Percentiles rank a stretch among this genome's conserved stretches.
Evolutionary conservation across 2,329 filamentous ascomycete species (phyloP).

Genomic region (Colletotrichum gloeosporioides): DNA sequence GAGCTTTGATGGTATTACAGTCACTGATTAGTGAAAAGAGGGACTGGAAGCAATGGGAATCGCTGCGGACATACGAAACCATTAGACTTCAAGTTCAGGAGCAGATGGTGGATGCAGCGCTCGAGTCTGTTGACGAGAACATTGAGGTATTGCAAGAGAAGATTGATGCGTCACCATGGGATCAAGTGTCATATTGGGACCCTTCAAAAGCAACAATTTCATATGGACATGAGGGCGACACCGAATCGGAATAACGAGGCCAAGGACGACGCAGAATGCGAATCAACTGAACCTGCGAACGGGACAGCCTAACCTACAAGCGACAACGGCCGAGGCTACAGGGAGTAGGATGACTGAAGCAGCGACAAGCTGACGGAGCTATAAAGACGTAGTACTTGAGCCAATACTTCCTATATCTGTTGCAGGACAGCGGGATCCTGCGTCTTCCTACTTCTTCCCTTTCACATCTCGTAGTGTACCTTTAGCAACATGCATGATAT

Average conservation of each 20-base stretch:
- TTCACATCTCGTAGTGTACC: too few relatives aligned
- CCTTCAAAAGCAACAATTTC: accelerated
- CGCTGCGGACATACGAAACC: not conserved
- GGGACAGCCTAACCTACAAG: too few relatives aligned
- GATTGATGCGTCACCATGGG: not conserved
- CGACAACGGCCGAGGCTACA: too few relatives aligned
- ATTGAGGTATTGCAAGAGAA: not conserved
- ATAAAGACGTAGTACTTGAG: too few relatives aligned
- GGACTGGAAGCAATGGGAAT: not conserved
- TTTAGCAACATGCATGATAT: too few relatives aligned
- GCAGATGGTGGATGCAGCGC: not conserved
- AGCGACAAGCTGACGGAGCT: too few relatives aligned
- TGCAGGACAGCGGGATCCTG: too few relatives aligned
- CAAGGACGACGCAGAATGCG: too few relatives aligned
- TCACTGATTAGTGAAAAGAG: not conserved
- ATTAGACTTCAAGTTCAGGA: not conserved
- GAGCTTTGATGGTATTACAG: not conserved
- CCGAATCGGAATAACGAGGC: not conserved
- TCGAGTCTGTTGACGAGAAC: constrained; percentile 1
- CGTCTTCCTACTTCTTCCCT: too few relatives aligned
- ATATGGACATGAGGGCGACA: not conserved
- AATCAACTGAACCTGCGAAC: too few relatives aligned
- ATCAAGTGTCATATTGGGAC: not conserved
- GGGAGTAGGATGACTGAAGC: too few relatives aligned
- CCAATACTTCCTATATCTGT: too few relatives aligned